Conservation (phyloP, 371 early-diverging fungal genomes). For the Conidiobolus incongruus region DNA sequence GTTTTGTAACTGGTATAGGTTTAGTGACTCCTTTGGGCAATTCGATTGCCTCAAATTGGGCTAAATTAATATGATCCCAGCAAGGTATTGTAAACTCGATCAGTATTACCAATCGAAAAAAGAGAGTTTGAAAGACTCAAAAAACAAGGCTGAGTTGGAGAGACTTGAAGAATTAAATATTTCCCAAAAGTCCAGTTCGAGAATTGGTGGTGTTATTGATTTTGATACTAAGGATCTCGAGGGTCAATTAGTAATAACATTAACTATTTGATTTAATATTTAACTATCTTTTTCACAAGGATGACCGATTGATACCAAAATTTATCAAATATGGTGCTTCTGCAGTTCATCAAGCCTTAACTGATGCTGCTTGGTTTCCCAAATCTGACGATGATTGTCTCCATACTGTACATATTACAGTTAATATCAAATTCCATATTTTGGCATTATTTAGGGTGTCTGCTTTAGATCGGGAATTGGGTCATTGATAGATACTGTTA, state of each 20-base stretch:
- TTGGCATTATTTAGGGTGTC: slow-evolving; percentile 30
- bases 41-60: slow-evolving; percentile 49
- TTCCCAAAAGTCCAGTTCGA: no score
- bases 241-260: slow-evolving; percentile 18
- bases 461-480: slow-evolving; percentile 87
- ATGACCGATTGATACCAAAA: slow-evolving; percentile 45
- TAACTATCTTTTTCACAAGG: slow-evolving; percentile 18
- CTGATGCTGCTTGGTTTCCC: slow-evolving; percentile 49
- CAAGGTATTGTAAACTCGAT: slow-evolving; percentile 4
- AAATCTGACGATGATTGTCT: slow-evolving; percentile 24
- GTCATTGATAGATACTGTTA: slow-evolving; percentile 58
- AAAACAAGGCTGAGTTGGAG: slow-evolving; percentile 62
- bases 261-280: not conserved
- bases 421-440: slow-evolving; percentile 1
- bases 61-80: slow-evolving; percentile 28
- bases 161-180: slow-evolving; percentile 16
- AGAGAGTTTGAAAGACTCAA: slow-evolving; percentile 28
- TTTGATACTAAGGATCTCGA: slow-evolving; percentile 37
- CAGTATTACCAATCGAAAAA: not conserved
- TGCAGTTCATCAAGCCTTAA: slow-evolving; percentile 67
- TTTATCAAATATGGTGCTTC: slow-evolving; percentile 77
- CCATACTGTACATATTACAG: slow-evolving; percentile 8
- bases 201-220: slow-evolving; percentile 16
- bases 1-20: slow-evolving; percentile 88
- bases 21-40: slow-evolving; percentile 81